Conservation (phyloP, 2,329 filamentous ascomycete species). For the Neonectria coccinea region DNA sequence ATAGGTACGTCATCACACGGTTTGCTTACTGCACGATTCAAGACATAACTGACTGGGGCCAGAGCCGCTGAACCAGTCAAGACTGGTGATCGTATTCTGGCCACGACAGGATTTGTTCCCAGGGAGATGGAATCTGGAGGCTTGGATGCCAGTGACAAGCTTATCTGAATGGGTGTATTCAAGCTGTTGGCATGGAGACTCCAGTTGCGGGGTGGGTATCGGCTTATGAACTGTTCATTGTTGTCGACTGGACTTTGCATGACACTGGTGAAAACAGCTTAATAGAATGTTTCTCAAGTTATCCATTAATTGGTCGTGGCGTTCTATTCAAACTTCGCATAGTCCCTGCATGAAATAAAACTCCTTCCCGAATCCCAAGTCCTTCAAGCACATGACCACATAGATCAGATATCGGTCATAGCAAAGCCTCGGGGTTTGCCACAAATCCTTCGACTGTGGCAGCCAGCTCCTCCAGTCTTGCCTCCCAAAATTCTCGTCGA, state of each 20-base stretch:
- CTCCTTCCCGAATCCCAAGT: not conserved
- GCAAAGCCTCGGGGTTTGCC: constrained; percentile 24
- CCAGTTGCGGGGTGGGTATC: too few relatives aligned
- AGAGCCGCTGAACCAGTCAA: not conserved
- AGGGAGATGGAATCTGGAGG: not conserved
- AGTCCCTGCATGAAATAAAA: not conserved
- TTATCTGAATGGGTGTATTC: too few relatives aligned
- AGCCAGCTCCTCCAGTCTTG: constrained; percentile 39
- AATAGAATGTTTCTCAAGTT: too few relatives aligned
- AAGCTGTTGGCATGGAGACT: too few relatives aligned
- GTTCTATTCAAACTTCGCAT: too few relatives aligned
- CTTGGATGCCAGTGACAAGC: too few relatives aligned
- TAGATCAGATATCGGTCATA: constrained; percentile 11
- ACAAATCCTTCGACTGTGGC: constrained; percentile 35
- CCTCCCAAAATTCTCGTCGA: constrained; percentile 44
- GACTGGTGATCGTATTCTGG: not conserved
- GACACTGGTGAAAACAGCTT: too few relatives aligned
- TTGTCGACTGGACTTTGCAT: too few relatives aligned
- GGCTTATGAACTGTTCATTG: too few relatives aligned
- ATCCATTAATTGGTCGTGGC: too few relatives aligned
- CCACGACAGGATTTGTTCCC: not conserved
- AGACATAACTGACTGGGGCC: not conserved
- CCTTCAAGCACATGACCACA: not conserved
- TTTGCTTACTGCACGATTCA: too few relatives aligned
- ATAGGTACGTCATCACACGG: not conserved